Conservation (phyloP, 345 rosid genomes). For the rapeseed (Brassica napus) region Da-Ae NC_063437.1:3413501-3414000, state of each 20-base stretch:
- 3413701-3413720: neutral
- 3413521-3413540: neutral
- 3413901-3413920: conserved; percentile 54
- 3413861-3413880: conserved; percentile 56
- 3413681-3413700: neutral
- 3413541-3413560: neutral
- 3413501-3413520: neutral
- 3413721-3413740: conserved; percentile 1
- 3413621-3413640: neutral
- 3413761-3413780: conserved; percentile 50
- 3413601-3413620: too few species aligned
- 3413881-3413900: conserved; percentile 54
- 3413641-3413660: too few species aligned
- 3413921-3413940: conserved; percentile 44
- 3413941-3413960: conserved; percentile 46
- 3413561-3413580: neutral
- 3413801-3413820: conserved; percentile 52
- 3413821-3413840: conserved; percentile 61
- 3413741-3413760: conserved; percentile 45
- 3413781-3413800: conserved; percentile 52
- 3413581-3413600: neutral
- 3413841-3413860: conserved; percentile 60
- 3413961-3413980: conserved; percentile 14
- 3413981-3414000: conserved; percentile 8
- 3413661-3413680: neutral